phyloP scores from a whole-genome alignment of 495 filamentous ascomycete genomes.

The Penicillium flavigenum region DNA sequence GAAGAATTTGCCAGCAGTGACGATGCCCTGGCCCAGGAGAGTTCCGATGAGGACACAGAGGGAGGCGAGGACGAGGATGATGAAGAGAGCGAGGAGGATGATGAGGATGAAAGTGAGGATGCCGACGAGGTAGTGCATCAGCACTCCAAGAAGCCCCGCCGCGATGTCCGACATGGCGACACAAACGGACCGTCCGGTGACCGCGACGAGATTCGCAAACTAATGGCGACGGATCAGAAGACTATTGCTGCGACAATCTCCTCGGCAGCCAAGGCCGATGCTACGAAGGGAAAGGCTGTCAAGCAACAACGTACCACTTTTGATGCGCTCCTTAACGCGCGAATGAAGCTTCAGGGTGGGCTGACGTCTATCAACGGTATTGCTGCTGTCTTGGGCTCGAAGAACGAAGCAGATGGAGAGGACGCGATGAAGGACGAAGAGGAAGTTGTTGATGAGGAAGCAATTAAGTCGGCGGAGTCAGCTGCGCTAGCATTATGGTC shows the following conservation, averaged over 20 bases:
- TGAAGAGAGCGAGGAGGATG: slow-evolving; percentile 30
- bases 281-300: slow-evolving; percentile 80
- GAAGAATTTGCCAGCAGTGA: slow-evolving; percentile 25
- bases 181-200: slow-evolving; percentile 20
- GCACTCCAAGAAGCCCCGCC: slow-evolving; percentile 1
- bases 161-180: not conserved
- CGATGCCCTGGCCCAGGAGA: slow-evolving; percentile 12
- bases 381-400: slow-evolving; percentile 37
- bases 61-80: slow-evolving; percentile 5
- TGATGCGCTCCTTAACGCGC: slow-evolving; percentile 79
- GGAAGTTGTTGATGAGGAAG: slow-evolving; percentile 39
- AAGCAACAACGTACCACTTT: slow-evolving; percentile 80
- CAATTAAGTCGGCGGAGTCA: slow-evolving; percentile 73
- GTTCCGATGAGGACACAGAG: slow-evolving; percentile 5
- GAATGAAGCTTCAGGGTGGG: slow-evolving; percentile 89
- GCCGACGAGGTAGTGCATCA: not conserved
- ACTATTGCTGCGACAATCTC: slow-evolving; percentile 66
- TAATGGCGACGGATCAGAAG: slow-evolving; percentile 73
- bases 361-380: slow-evolving; percentile 79
- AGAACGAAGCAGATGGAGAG: slow-evolving; percentile 33
- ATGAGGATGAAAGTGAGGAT: slow-evolving; percentile 18
- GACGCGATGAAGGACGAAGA: slow-evolving; percentile 34
- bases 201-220: slow-evolving; percentile 60
- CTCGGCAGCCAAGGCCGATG: slow-evolving; percentile 72
- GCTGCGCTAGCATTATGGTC: slow-evolving; percentile 90